Evolutionary conservation across 805 yeast genomes (phyloP).

Genomic region (Yamadazyma laniorum): DNA sequence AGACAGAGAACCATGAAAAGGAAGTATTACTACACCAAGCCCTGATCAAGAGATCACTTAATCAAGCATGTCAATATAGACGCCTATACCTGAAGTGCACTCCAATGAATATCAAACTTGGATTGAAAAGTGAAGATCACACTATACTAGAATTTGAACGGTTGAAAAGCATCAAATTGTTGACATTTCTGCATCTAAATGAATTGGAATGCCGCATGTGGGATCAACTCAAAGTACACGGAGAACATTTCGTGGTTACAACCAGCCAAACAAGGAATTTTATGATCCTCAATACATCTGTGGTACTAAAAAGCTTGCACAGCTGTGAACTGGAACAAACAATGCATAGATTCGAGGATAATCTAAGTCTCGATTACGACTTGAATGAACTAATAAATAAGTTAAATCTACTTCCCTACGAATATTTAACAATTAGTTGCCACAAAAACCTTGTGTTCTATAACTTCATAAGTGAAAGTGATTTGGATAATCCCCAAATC

Average conservation of each 20-base stretch:
- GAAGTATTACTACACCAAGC: slow-evolving; percentile 1
- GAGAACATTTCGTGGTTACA: slow-evolving; percentile 7
- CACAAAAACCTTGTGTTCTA: slow-evolving; percentile 12
- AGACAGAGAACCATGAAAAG: slow-evolving; percentile 7
- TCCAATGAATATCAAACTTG: slow-evolving; percentile 11
- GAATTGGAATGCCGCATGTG: slow-evolving; percentile 13
- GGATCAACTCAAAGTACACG: slow-evolving; percentile 9
- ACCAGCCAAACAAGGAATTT: slow-evolving; percentile 14
- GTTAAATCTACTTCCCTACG: slow-evolving; percentile 14
- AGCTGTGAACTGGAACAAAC: background rate
- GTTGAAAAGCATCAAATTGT: slow-evolving; percentile 5
- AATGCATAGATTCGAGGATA: slow-evolving; percentile 5
- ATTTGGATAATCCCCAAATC: slow-evolving; percentile 17
- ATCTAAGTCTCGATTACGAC: slow-evolving; percentile 4
- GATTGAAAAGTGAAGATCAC: slow-evolving; percentile 8
- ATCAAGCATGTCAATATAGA: slow-evolving; percentile 9
- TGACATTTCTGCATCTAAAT: slow-evolving; percentile 2
- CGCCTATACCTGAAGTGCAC: slow-evolving; percentile 7
- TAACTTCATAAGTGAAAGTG: slow-evolving; percentile 17
- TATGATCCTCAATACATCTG: slow-evolving; percentile 8
- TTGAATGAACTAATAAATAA: slow-evolving; percentile 10
- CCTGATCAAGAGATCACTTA: slow-evolving; percentile 2
- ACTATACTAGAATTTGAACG: slow-evolving; percentile 11
- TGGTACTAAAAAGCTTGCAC: slow-evolving; percentile 1
- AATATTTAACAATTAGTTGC: slow-evolving; percentile 11